phyloP scores from a whole-genome alignment of 306 rosid genomes.

The Dryas drummondii region DNA sequence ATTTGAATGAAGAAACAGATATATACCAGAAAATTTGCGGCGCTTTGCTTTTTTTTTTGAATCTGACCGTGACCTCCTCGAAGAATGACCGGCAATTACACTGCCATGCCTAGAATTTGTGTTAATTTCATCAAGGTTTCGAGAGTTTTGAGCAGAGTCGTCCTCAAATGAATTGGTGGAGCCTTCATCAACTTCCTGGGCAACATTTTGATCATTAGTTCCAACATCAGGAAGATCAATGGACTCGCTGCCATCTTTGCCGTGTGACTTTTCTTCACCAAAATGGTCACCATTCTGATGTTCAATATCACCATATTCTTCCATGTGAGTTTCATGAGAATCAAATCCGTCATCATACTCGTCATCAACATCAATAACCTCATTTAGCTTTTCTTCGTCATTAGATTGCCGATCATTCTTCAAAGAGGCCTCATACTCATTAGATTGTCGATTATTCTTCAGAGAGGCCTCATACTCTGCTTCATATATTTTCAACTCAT shows the following conservation, averaged over 20 bases:
- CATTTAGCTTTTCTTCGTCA: constrained; percentile 44
- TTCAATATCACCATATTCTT: constrained; percentile 48
- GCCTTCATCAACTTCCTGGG: constrained; percentile 36
- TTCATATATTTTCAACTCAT: constrained; percentile 83
- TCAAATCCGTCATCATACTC: constrained; percentile 83
- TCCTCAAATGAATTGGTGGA: constrained; percentile 26
- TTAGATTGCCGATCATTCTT: constrained; percentile 36
- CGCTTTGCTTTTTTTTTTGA: constrained; percentile 66
- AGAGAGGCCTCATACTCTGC: constrained; percentile 90
- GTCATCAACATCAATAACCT: constrained; percentile 51
- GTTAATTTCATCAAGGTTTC: constrained; percentile 29
- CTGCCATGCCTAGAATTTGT: constrained; percentile 45
- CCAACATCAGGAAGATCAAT: constrained; percentile 33
- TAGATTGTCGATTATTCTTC: constrained; percentile 35
- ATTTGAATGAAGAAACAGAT: constrained; percentile 16
- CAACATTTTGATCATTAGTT: constrained; percentile 32
- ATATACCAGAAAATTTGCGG: constrained; percentile 65
- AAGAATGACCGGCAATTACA: constrained; percentile 35
- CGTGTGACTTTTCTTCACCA: constrained; percentile 25
- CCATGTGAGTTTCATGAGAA: constrained; percentile 48
- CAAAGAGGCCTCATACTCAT: constrained; percentile 86
- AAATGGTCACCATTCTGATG: constrained; percentile 38
- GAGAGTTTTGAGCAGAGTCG: constrained; percentile 35
- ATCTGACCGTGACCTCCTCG: constrained; percentile 43
- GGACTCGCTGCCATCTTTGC: constrained; percentile 41